Conservation (phyloP, 1,139 yeast species). For the Pichia sp. region DNA sequence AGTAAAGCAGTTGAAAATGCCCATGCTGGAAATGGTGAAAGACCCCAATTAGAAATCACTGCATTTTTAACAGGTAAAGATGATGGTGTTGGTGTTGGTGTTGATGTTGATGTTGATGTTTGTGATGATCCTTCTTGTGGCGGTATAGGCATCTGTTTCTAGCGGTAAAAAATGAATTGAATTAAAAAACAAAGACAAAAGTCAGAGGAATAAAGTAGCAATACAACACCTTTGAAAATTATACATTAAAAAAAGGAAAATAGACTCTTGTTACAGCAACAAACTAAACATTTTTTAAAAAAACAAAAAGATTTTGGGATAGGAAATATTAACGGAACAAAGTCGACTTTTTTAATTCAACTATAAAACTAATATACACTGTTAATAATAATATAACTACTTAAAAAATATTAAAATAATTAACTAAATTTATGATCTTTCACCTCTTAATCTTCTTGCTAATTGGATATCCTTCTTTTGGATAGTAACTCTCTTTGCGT, state of each 20-base stretch:
- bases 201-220: neutral
- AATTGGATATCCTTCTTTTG: conserved; percentile 99
- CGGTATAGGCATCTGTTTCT: neutral
- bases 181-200: neutral
- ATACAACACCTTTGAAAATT: neutral
- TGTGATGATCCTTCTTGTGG: neutral
- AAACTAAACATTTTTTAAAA: too few species aligned
- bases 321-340: neutral
- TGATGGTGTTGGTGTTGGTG: neutral
- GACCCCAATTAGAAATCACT: conserved; percentile 8
- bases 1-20: conserved; percentile 37
- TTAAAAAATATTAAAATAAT: neutral
- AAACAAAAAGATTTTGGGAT: neutral
- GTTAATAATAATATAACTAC: neutral
- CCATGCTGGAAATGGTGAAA: conserved; percentile 53
- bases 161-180: neutral
- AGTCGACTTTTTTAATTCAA: neutral
- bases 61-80: neutral
- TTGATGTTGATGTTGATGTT: neutral
- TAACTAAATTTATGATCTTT: conserved; percentile 53
- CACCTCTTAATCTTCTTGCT: conserved; percentile 99
- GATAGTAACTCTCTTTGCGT: conserved; percentile 98
- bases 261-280: too few species aligned
- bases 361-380: conserved; percentile 20
- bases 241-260: neutral